phyloP scores from a whole-genome alignment of 371 early-diverging fungal genomes.

The Synchytrium microbalum region DNA sequence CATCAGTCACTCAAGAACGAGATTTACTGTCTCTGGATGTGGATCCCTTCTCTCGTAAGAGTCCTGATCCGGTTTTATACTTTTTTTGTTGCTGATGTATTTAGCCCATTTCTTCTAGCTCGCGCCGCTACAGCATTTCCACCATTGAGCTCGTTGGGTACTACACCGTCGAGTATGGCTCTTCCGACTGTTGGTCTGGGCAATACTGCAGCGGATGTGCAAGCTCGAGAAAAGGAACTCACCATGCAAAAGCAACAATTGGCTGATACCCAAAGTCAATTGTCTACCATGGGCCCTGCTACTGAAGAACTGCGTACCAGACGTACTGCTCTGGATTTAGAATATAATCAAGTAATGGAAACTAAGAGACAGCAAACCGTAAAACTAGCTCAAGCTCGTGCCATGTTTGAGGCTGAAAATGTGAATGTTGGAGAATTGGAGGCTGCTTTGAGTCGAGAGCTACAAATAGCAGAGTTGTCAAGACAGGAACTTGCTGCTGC shows the following conservation, averaged over 20 bases:
- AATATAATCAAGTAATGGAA: slow-evolving; percentile 24
- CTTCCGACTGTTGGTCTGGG: background rate
- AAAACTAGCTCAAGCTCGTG: slow-evolving; percentile 26
- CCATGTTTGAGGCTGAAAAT: slow-evolving; percentile 33
- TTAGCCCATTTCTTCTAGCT: background rate
- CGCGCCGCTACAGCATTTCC: background rate
- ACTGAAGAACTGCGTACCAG: slow-evolving; percentile 28
- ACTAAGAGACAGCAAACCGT: slow-evolving; percentile 31
- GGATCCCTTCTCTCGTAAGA: background rate
- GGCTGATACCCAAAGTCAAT: slow-evolving; percentile 18
- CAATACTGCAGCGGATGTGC: slow-evolving; percentile 8
- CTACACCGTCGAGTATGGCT: background rate
- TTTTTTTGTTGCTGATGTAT: background rate
- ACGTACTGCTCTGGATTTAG: slow-evolving; percentile 26
- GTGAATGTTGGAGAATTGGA: slow-evolving; percentile 23
- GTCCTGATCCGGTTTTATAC: background rate
- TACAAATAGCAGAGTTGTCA: slow-evolving; percentile 12
- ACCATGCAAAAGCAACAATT: slow-evolving; percentile 9
- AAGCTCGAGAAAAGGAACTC: slow-evolving; percentile 14
- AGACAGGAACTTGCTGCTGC: slow-evolving; percentile 16
- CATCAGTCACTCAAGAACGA: background rate
- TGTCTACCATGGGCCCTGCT: slow-evolving; percentile 18
- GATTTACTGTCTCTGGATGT: slow-evolving; percentile 1
- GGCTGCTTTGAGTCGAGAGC: slow-evolving; percentile 20
- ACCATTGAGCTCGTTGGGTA: background rate